phyloP scores from a whole-genome alignment of 345 rosid species.

The Sonneratia alba region DNA sequence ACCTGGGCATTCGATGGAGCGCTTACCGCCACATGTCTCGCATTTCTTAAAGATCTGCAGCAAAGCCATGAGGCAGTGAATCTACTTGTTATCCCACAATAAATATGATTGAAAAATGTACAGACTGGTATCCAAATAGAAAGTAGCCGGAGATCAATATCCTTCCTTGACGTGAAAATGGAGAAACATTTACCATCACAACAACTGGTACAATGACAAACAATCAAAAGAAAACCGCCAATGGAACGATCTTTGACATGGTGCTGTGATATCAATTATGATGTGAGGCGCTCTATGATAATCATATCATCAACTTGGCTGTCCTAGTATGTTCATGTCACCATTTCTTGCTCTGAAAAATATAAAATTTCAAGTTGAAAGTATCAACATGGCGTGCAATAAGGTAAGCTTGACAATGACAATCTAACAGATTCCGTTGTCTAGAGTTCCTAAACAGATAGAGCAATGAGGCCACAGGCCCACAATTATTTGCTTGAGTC shows the following conservation, averaged over 20 bases:
- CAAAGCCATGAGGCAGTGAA: not conserved
- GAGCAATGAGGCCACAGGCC: not conserved
- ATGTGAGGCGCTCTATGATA: not conserved
- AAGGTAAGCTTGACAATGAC: not conserved
- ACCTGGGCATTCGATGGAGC: conserved; percentile 72
- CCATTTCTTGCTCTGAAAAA: not conserved
- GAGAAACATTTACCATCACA: not conserved
- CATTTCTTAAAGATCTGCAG: conserved; percentile 48
- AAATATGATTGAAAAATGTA: too few relatives aligned
- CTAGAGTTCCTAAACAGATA: not conserved
- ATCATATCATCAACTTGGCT: not conserved
- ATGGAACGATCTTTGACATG: not conserved
- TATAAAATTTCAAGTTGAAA: not conserved
- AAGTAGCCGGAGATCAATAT: not conserved
- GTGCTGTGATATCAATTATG: not conserved
- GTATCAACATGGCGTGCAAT: not conserved
- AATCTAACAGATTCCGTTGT: not conserved
- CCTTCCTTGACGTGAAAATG: not conserved
- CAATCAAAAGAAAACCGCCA: not conserved
- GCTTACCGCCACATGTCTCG: conserved; percentile 53
- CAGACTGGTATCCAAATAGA: not conserved
- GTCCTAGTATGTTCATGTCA: not conserved
- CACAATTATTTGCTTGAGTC: not conserved
- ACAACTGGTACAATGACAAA: not conserved
- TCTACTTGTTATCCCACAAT: not conserved